Base-by-base conservation (phyloP, 1,284 basidiomycete genomes). In the Pyrrhoderma noxium region DNA sequence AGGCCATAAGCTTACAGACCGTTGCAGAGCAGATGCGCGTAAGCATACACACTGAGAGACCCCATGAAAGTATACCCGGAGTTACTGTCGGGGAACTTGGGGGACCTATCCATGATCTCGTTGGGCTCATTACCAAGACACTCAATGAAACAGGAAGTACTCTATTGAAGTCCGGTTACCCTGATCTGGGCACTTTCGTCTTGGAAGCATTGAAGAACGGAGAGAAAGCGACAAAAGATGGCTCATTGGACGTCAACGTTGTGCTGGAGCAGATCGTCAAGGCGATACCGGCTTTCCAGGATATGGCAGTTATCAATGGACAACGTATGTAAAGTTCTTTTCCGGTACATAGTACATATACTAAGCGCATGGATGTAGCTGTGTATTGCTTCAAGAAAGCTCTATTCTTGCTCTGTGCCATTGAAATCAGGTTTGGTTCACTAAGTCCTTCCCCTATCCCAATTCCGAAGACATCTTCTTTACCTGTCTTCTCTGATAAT, bases 371-470 rank as follows among this genome's bases (percentile, higher is more conserved):
- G 19, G 43, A 36, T 59, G 45, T 58, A 89, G 87, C 78, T 7
- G 75, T 93, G 8, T 93, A 89, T 65, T 77, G 89, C 61, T 89
- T 91, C 74, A 93, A 93, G 66, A 93, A 93, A 61, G 90, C 88
- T 1, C 71, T 94, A 25, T 89, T 92, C 65, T 75, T 94, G 38
- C 70, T 93, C 39, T 79, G 88, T 55, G 81, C 81, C 5, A 69
- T 93, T 49, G 68, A 67, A 16, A 64, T 84, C 36, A 79, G 85
- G 35, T 86, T 89, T 67, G 75, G 76, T 38, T 65, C 70, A 14
- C 60, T 70, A 45, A 64, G 71, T 25, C 52, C 61, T 5, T 63
- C 75, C 27, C 71, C 78, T 2, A 77, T 90, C 58, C 80, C 80
- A 19, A 64, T 85, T 5, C 85, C 85, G 9, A 68, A 73, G 31